Conservation (phyloP, 2,329 filamentous ascomycete species). For the Fusarium anguioides region DNA sequence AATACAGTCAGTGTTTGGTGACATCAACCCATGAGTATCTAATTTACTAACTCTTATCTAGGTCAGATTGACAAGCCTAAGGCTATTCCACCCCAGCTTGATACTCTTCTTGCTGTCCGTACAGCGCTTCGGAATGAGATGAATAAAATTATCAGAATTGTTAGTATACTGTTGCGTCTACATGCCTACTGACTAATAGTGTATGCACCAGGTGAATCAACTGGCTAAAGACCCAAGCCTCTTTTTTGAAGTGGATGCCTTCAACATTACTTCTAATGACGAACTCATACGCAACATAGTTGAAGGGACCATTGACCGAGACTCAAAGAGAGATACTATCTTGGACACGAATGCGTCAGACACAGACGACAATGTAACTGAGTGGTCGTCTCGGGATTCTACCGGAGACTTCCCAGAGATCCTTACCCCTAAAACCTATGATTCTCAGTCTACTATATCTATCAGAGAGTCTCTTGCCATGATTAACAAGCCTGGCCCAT, state of each 20-base stretch:
- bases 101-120: neutral
- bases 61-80: neutral
- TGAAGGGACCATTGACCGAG: neutral
- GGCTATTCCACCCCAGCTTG: neutral
- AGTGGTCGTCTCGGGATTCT: neutral
- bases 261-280: neutral
- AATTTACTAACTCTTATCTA: neutral
- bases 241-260: neutral
- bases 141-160: neutral
- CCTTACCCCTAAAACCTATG: neutral
- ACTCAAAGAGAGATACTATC: too few species aligned
- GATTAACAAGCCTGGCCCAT: fast-evolving
- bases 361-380: fast-evolving
- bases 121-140: neutral
- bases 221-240: neutral
- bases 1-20: neutral
- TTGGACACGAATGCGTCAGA: too few species aligned
- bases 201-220: neutral
- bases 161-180: fast-evolving
- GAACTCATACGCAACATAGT: neutral
- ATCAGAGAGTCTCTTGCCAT: fast-evolving
- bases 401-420: neutral
- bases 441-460: fast-evolving
- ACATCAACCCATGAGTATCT: too few species aligned
- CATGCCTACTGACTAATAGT: fast-evolving